phyloP scores from a whole-genome alignment of 1,284 basidiomycete species.

The Microbotryum intermedium region DNA sequence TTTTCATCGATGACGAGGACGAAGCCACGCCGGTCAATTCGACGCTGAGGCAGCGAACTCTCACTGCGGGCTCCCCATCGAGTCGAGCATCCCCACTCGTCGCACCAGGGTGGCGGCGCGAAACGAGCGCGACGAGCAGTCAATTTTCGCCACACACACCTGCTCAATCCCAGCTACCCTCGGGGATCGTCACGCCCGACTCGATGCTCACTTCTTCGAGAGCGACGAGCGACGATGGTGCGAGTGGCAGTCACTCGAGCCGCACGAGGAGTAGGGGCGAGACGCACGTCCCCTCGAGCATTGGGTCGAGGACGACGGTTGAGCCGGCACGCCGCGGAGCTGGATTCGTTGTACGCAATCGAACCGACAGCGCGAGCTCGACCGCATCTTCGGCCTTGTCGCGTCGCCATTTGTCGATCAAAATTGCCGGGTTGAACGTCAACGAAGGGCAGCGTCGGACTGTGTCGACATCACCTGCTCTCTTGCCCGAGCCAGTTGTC shows the following conservation, averaged over 20 bases:
- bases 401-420: not conserved
- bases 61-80: not conserved
- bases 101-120: not conserved
- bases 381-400: conserved; percentile 5
- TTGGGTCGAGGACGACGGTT: too few species aligned
- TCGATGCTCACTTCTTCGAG: too few species aligned
- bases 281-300: too few species aligned
- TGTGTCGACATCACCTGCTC: not conserved
- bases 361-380: conserved; percentile 5
- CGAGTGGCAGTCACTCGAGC: too few species aligned
- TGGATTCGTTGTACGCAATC: not conserved
- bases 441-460: conserved; percentile 2
- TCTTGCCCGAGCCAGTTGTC: not conserved
- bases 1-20: conserved; percentile 9
- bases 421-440: conserved; percentile 1
- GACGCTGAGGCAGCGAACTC: not conserved
- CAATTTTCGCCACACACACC: not conserved
- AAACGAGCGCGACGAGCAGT: not conserved
- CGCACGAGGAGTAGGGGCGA: too few species aligned
- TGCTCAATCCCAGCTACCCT: not conserved
- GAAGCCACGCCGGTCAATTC: not conserved
- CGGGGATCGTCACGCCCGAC: too few species aligned
- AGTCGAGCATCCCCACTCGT: not conserved
- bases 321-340: too few species aligned
- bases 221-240: too few species aligned